Conservation (phyloP, 345 rosid genomes). For the Cardamine chenopodiifolia region DNA sequence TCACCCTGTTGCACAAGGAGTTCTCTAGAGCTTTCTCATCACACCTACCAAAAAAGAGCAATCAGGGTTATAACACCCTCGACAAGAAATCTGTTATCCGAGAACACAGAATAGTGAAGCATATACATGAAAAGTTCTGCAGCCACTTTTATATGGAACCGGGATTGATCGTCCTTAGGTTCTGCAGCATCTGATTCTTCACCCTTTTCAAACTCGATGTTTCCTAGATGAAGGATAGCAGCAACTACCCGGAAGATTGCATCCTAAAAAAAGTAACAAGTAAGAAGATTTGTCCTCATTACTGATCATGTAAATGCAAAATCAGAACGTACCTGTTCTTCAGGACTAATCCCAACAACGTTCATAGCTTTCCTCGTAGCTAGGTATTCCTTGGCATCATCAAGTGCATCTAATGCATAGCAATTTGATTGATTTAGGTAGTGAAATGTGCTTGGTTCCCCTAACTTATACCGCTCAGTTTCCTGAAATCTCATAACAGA, state of each 20-base stretch:
- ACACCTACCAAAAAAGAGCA: slow-evolving; percentile 65
- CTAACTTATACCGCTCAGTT: slow-evolving; percentile 70
- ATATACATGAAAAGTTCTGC: slow-evolving; percentile 95
- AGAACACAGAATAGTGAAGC: slow-evolving; percentile 24
- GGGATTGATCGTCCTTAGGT: slow-evolving; percentile 88
- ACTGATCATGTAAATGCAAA: slow-evolving; percentile 12
- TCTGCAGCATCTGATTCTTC: slow-evolving; percentile 81
- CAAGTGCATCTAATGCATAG: slow-evolving; percentile 66
- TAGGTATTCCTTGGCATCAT: slow-evolving; percentile 77
- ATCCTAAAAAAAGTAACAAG: slow-evolving; percentile 33
- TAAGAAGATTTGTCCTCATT: slow-evolving; percentile 38
- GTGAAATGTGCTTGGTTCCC: slow-evolving; percentile 78
- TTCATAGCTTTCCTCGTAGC: slow-evolving; percentile 92
- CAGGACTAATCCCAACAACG: slow-evolving; percentile 76
- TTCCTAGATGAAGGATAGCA: slow-evolving; percentile 96
- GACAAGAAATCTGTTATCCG: not conserved
- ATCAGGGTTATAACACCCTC: slow-evolving; percentile 12
- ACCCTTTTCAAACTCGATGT: slow-evolving; percentile 81
- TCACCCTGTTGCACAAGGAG: slow-evolving; percentile 89
- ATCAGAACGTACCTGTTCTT: slow-evolving; percentile 70
- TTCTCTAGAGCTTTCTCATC: slow-evolving; percentile 82
- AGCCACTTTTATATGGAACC: slow-evolving; percentile 72
- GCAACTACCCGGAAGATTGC: slow-evolving; percentile 85
- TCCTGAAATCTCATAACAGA: slow-evolving; percentile 54
- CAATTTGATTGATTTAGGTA: slow-evolving; percentile 90